Percentiles rank a stretch among this genome's conserved stretches.
phyloP scores from a whole-genome alignment of 2,329 filamentous ascomycete species.

The Alternaria sp. region DNA sequence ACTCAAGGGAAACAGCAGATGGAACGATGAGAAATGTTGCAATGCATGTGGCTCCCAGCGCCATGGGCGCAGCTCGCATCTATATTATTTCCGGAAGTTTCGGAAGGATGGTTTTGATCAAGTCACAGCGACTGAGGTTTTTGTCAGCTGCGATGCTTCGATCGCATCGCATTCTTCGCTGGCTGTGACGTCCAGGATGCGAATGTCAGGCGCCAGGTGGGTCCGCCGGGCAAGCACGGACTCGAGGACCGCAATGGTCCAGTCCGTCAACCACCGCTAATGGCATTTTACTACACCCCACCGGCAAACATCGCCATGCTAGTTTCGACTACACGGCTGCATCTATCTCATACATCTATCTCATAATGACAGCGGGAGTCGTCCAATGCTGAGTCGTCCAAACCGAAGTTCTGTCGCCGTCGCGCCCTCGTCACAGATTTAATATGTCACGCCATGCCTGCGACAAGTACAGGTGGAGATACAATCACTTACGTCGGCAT shows the following conservation, averaged over 20 bases:
- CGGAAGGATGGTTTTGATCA: constrained; percentile 30
- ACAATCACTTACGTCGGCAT: constrained; percentile 21
- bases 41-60: constrained; percentile 13
- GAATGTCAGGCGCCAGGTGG: constrained; percentile 20
- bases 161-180: constrained; percentile 33
- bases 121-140: constrained; percentile 32
- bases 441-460: constrained; percentile 18
- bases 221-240: constrained; percentile 16
- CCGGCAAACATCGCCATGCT: constrained; percentile 15
- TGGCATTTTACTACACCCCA: constrained; percentile 4
- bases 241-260: neutral
- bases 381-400: neutral
- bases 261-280: constrained; percentile 23
- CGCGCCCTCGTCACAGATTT: constrained; percentile 11
- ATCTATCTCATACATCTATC: neutral
- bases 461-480: constrained; percentile 14
- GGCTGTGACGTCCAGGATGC: constrained; percentile 23
- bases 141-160: constrained; percentile 41
- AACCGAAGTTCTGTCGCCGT: neutral
- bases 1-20: constrained; percentile 19
- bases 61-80: constrained; percentile 18
- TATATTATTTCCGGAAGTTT: constrained; percentile 36
- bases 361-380: neutral
- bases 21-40: constrained; percentile 12
- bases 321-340: neutral